A percentile compares a stretch with the other conserved stretches of the same genome.
Evolutionary conservation across 805 yeast species (phyloP).

Genomic region (Cyberlindnera galapagoensis): DNA sequence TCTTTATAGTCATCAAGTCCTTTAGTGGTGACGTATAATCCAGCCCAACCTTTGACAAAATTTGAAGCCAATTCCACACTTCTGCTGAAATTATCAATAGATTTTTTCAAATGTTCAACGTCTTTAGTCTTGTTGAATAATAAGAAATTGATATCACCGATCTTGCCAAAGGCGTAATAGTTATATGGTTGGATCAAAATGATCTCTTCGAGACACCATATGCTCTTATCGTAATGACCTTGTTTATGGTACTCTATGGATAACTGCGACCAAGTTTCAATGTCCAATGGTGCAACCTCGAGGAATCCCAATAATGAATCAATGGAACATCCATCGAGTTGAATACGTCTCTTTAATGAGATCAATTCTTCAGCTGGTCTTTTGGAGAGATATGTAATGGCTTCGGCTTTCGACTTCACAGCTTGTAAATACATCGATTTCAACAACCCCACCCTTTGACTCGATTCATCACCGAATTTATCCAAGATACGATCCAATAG

Average conservation of each 20-base stretch:
- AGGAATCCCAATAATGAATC: conserved; percentile 47
- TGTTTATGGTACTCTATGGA: conserved; percentile 52
- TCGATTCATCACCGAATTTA: conserved; percentile 49
- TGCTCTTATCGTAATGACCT: conserved; percentile 63
- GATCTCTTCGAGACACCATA: conserved; percentile 64
- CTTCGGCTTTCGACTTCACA: conserved; percentile 33
- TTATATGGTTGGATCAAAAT: conserved; percentile 63
- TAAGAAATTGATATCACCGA: conserved; percentile 46
- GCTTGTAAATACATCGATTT: conserved; percentile 54
- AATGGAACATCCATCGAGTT: conserved; percentile 25
- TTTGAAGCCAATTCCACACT: conserved; percentile 71
- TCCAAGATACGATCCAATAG: conserved; percentile 61
- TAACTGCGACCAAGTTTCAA: conserved; percentile 73
- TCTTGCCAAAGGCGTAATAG: conserved; percentile 53
- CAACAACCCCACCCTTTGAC: conserved; percentile 52
- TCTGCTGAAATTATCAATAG: conserved; percentile 50
- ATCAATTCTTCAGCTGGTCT: conserved; percentile 21
- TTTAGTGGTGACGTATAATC: conserved; percentile 38
- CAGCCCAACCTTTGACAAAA: conserved; percentile 70
- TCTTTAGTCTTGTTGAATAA: conserved; percentile 7
- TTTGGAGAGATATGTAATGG: conserved; percentile 30
- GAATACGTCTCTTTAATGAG: conserved; percentile 21
- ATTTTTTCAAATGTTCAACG: conserved; percentile 7
- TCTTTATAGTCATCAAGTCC: conserved; percentile 19
- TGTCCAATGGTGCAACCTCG: conserved; percentile 66